Evolutionary conservation across 1,284 basidiomycete genomes (phyloP), one percentile per base, ranked within the genome.

Genomic region (Malassezia restricta): DNA sequence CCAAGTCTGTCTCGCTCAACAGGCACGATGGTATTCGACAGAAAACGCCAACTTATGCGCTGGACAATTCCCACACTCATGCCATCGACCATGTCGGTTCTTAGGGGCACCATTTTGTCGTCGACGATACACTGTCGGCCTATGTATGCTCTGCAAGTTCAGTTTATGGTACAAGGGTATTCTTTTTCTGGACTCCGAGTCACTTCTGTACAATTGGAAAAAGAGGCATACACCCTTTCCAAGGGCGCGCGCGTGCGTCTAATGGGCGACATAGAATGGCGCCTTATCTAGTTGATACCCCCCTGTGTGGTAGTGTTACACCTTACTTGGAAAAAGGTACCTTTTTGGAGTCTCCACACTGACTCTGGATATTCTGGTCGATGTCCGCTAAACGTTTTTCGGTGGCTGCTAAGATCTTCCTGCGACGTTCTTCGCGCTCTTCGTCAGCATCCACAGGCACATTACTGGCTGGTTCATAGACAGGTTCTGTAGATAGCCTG

Each of bases 121-220:
- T 35, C 54, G 28, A 1, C 49, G 6, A 38, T 43, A 28, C 17
- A 28, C 1, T 38, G 47, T 35, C 33, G 28, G 29, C 38, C 48
- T 33, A 39, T 41, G 40, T 45, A 53, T 40, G 82, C 85, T 0
- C 78, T 92, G 53, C 79, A 80, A 47, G 77, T 87, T 31, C 76
- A 75, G 8, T 94, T 87, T 74, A 79, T 81, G 39, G 79, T 89
- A 31, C 78, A 82, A 20, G 80, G 83, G 40, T 78, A 85, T 67
- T 82, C 82, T 35, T 85, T 84, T 69, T 88, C 87, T 1, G 79
- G 83, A 7, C 76, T 94, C 47, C 85, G 85, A 58, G 83, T 94
- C 3, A 85, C 88, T 56, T 83, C 87, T 62, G 79, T 95, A 51
- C 86, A 83, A 68, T 76, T 94, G n/a, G 80, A 80, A 0, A 74